Conservation (phyloP, 2,329 filamentous ascomycete species). For the Verticillium klebahnii region DNA sequence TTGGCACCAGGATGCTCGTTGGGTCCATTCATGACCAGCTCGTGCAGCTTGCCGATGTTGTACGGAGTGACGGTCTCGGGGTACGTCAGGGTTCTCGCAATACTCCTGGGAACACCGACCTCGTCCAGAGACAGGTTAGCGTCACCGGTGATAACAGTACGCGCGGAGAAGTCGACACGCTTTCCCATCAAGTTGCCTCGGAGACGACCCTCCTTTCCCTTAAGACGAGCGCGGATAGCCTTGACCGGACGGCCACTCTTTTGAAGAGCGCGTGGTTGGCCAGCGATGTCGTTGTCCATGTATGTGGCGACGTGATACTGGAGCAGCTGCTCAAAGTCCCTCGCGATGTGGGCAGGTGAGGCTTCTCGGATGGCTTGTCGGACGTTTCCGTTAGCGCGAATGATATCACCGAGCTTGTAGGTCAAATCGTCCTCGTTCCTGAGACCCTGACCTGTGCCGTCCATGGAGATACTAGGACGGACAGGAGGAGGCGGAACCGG, state of each 20-base stretch:
- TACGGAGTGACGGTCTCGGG: constrained; percentile 96
- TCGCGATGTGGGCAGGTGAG: constrained; percentile 83
- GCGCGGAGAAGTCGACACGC: constrained; percentile 97
- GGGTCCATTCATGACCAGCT: constrained; percentile 87
- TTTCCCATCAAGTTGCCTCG: constrained; percentile 99
- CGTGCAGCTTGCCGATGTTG: constrained; percentile 90
- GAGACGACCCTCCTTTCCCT: constrained; percentile 97
- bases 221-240: constrained; percentile 91
- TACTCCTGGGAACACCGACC: constrained; percentile 92
- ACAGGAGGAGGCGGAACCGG: constrained; percentile 95
- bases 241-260: constrained; percentile 97
- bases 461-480: constrained; percentile 93
- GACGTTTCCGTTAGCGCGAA: constrained; percentile 94
- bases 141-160: constrained; percentile 99
- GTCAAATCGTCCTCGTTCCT: constrained; percentile 98
- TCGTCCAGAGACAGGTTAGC: constrained; percentile 95
- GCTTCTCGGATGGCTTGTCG: constrained; percentile 87
- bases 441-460: constrained; percentile 86
- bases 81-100: constrained; percentile 89
- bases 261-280: constrained; percentile 88
- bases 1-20: constrained; percentile 94
- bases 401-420: constrained; percentile 97
- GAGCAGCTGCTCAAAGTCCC: constrained; percentile 85
- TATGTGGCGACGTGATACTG: constrained; percentile 99
- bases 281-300: constrained; percentile 99